Base-by-base conservation (phyloP, 1,284 basidiomycete genomes). In the Sanghuangporus baumii region DNA sequence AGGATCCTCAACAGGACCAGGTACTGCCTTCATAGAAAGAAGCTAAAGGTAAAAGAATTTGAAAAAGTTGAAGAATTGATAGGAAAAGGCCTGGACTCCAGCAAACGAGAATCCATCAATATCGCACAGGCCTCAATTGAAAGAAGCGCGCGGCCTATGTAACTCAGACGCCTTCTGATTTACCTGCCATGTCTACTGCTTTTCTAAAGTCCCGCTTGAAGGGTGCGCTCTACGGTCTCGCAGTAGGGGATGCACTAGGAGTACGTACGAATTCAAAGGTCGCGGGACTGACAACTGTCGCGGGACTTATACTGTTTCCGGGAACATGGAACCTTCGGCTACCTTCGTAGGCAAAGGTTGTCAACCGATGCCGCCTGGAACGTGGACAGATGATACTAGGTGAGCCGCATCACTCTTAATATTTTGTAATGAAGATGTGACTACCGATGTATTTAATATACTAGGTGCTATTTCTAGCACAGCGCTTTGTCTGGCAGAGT, bases 331-430 rank as follows among this genome's bases (percentile, higher is more conserved):
- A 57, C 55, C 62, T 34, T 65, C 62, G 26, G 36, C 56, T 16
- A 68, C 63, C 8, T 67, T 68, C 40, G 16, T 12, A 7, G 4
- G 20, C 20, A 43, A 60, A 38, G 56, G 62, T 12, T 65, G 58
- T 1, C 58, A 65, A 16, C 63, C 66, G 7, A 57, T 69, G 31
- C 26, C 58, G 5, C 38, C 64, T 6, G 67, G 67, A 26, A 64
- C 59, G 6, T 66, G 67, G 67, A 69, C 67, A 18, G 68, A 69
- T 56, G 68, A 69, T 63, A 66, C 67, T 5, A 47, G 56, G 55
- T 59, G 31, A 47, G 20, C 14, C 36, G 23, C 12, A 14, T 34
- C 26, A 34, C 57, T 18, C 12, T 12, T n/a, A 23, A n/a, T 2
- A 51, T 51, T 6, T 34, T n/a, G 26, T 51, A 2, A 51, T 20